These are phyloP conservation scores for Scedosporium minutisporum DNA, from an alignment of 2,329 filamentous ascomycete genomes.

Conservation along the genomic window DNA sequence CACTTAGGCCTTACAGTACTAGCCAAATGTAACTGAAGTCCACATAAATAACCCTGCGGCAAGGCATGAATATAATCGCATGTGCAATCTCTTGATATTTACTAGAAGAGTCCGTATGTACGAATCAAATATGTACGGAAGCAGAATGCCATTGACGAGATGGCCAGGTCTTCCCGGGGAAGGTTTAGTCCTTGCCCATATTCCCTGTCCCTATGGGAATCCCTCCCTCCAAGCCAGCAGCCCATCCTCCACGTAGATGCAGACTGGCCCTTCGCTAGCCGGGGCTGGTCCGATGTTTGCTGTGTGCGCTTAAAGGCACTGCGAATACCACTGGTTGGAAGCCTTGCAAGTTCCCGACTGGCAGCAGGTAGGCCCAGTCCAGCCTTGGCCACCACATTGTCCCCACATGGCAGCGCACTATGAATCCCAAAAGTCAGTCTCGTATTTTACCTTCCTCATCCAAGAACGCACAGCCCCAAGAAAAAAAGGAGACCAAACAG, in stretches of 20 bases:
- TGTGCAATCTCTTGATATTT: background rate
- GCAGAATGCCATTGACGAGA: background rate
- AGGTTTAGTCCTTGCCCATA: background rate
- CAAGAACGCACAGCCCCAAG: background rate
- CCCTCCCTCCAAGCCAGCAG: background rate
- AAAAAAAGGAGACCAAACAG: background rate
- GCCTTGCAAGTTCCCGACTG: conserved; percentile 13
- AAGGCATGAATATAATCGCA: too few species aligned
- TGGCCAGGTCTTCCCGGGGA: background rate
- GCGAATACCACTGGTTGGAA: conserved; percentile 17
- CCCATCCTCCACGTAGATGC: background rate
- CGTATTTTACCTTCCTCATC: background rate
- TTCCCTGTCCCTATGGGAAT: background rate
- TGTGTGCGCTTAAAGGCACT: conserved; percentile 11
- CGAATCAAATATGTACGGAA: background rate
- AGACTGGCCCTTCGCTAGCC: background rate
- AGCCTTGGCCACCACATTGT: conserved; percentile 17
- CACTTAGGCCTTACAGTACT: too few species aligned
- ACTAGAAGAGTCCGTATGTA: background rate
- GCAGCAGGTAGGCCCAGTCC: conserved; percentile 16
- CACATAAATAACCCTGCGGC: too few species aligned
- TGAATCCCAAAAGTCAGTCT: background rate
- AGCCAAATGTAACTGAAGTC: too few species aligned
- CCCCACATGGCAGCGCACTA: conserved; percentile 8
- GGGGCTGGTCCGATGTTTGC: too few species aligned